phyloP scores from a whole-genome alignment of 495 filamentous ascomycete species.

The Pyrenula aspistea region DNA sequence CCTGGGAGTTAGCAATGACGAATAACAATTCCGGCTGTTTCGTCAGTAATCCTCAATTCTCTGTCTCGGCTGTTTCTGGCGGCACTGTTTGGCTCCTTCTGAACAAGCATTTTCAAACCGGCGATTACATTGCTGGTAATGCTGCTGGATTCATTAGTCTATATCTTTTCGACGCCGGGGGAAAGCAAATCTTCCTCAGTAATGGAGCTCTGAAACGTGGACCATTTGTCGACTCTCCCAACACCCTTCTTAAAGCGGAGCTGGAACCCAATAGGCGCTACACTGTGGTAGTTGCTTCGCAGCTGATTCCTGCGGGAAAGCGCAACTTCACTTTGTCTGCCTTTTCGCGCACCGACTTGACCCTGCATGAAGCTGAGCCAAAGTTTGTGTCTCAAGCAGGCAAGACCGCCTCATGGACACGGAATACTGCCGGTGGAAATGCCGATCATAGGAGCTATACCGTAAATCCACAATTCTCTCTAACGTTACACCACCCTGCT shows the following conservation, averaged over 20 bases:
- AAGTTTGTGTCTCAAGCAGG: slow-evolving; percentile 42
- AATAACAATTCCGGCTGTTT: slow-evolving; percentile 50
- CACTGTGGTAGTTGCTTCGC: slow-evolving; percentile 69
- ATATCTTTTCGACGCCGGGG: slow-evolving; percentile 62
- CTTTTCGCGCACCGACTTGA: slow-evolving; percentile 51
- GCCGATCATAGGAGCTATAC: slow-evolving; percentile 62
- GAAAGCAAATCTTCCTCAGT: slow-evolving; percentile 59
- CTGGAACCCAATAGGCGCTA: slow-evolving; percentile 46
- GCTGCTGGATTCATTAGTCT: slow-evolving; percentile 69
- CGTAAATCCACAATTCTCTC: slow-evolving; percentile 72
- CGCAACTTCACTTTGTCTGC: slow-evolving; percentile 79
- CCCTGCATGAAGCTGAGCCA: slow-evolving; percentile 45
- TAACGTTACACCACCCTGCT: slow-evolving; percentile 43
- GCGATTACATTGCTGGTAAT: slow-evolving; percentile 26
- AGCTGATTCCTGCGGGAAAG: slow-evolving; percentile 52
- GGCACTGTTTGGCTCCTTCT: slow-evolving; percentile 74
- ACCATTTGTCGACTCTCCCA: slow-evolving; percentile 87
- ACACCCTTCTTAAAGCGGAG: slow-evolving; percentile 71
- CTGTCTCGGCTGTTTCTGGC: slow-evolving; percentile 41
- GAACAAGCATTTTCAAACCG: slow-evolving; percentile 61
- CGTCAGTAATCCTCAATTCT: slow-evolving; percentile 72
- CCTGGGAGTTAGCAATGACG: slow-evolving; percentile 61
- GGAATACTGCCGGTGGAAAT: slow-evolving; percentile 72
- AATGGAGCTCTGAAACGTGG: slow-evolving; percentile 56
- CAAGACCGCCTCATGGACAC: slow-evolving; percentile 56